These are phyloP conservation scores for Didymella segeticola DNA, from an alignment of 2,329 filamentous ascomycete genomes.

Conservation along the genomic window DNA sequence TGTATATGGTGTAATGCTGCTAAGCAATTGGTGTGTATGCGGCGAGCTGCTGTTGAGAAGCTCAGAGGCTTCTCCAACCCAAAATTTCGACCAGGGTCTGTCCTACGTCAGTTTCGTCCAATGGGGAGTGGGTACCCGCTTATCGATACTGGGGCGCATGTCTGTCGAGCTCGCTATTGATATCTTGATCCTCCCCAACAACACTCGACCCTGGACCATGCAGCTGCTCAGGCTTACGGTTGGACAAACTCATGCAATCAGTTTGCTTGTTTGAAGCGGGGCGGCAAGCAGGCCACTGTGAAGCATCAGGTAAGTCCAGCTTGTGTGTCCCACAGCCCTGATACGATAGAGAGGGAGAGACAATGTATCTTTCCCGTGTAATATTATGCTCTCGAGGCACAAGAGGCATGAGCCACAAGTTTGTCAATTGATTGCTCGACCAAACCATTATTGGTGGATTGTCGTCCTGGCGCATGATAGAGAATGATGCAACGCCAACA, in stretches of 20 bases:
- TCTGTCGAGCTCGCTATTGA: not conserved
- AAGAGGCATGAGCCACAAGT: too few relatives aligned
- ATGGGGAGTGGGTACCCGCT: conserved; percentile 6
- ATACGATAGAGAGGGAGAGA: too few relatives aligned
- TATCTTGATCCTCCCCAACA: conserved; percentile 5
- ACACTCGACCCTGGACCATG: conserved; percentile 3
- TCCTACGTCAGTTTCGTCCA: conserved; percentile 17
- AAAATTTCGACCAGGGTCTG: conserved; percentile 14
- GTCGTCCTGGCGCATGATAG: too few relatives aligned
- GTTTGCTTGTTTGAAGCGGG: not conserved
- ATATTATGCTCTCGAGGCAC: too few relatives aligned
- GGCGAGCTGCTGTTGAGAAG: conserved; percentile 16
- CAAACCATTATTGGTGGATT: too few relatives aligned
- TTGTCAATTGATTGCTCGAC: too few relatives aligned
- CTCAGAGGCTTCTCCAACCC: conserved; percentile 1
- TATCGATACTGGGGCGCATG: conserved; percentile 11
- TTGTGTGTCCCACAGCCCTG: not conserved
- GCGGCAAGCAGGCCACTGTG: not conserved
- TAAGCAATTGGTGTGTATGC: conserved; percentile 11
- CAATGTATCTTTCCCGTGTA: too few relatives aligned
- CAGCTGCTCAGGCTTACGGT: not conserved
- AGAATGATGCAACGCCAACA: too few relatives aligned
- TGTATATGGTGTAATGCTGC: conserved; percentile 2
- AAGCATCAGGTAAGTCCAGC: not conserved
- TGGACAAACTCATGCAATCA: not conserved